These are phyloP conservation scores for Kwoniella shivajii DNA, from an alignment of 1,284 basidiomycete genomes.

Conservation along the genomic window DNA sequence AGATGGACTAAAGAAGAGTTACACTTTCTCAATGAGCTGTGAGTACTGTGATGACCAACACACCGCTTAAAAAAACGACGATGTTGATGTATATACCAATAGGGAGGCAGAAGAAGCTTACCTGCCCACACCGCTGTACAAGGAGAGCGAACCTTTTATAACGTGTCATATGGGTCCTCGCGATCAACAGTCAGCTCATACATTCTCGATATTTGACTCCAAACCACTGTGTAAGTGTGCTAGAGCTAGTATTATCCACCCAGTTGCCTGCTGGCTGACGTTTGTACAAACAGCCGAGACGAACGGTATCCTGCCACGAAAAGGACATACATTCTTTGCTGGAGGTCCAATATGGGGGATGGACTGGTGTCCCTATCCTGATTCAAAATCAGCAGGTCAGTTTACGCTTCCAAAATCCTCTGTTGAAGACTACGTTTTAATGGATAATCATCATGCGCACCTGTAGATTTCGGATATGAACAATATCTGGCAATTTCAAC, in stretches of 20 bases:
- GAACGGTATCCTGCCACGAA: slow-evolving; percentile 6
- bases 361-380: slow-evolving; percentile 84
- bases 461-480: slow-evolving; percentile 62
- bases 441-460: too few relatives aligned
- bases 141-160: slow-evolving; percentile 19
- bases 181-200: slow-evolving; percentile 16
- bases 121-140: slow-evolving; percentile 26
- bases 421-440: too few relatives aligned
- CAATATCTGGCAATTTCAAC: slow-evolving; percentile 84
- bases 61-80: background rate
- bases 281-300: slow-evolving; percentile 9
- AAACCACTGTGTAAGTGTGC: slow-evolving; percentile 24
- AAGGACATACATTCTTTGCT: slow-evolving; percentile 61
- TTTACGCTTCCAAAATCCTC: too few relatives aligned
- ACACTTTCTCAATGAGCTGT: slow-evolving; percentile 28
- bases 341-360: slow-evolving; percentile 83
- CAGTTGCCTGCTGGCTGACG: background rate
- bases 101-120: slow-evolving; percentile 34
- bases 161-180: slow-evolving; percentile 33
- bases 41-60: slow-evolving; percentile 4
- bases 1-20: slow-evolving; percentile 22
- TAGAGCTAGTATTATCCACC: background rate
- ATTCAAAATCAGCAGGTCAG: slow-evolving; percentile 62
- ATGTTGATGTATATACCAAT: background rate
- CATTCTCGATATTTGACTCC: slow-evolving; percentile 24